Percentiles rank a stretch among this genome's conserved stretches.
phyloP scores from a whole-genome alignment of 768 basidiomycete species.

The Mycena vulgaris region DNA sequence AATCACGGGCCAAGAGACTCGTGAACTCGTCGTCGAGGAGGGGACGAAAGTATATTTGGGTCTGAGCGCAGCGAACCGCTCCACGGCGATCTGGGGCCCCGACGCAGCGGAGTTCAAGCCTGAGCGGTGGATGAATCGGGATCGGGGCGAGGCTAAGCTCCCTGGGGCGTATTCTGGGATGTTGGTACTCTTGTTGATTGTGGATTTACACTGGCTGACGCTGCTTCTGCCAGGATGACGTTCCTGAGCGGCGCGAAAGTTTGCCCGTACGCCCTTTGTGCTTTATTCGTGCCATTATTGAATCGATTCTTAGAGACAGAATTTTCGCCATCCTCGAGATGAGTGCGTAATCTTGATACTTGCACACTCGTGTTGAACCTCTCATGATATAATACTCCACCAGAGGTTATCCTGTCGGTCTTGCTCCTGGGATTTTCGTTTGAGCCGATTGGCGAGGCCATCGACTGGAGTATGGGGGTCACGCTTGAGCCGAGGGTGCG shows the following conservation, averaged over 20 bases:
- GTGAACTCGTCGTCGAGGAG: conserved; percentile 54
- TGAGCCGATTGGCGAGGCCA: conserved; percentile 33
- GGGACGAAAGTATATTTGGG: conserved; percentile 55
- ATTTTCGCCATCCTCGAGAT: conserved; percentile 57
- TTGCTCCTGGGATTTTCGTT: conserved; percentile 44
- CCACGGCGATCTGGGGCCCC: conserved; percentile 61
- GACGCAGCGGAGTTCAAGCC: too few species aligned
- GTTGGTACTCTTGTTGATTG: conserved; percentile 38
- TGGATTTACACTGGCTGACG: conserved; percentile 51
- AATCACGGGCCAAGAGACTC: conserved; percentile 43
- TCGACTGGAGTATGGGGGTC: conserved; percentile 47
- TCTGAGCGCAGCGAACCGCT: conserved; percentile 51
- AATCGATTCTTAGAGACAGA: conserved; percentile 46
- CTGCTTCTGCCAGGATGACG: conserved; percentile 55
- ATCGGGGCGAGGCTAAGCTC: conserved; percentile 34
- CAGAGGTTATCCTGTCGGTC: conserved; percentile 45
- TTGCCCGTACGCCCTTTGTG: conserved; percentile 57
- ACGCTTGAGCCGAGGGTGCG: conserved; percentile 42
- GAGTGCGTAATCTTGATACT: conserved; percentile 46
- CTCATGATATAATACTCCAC: not conserved
- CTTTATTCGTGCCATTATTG: conserved; percentile 30
- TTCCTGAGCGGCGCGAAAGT: conserved; percentile 61
- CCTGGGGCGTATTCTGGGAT: conserved; percentile 38
- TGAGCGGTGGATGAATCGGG: conserved; percentile 60
- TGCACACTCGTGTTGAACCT: not conserved